These are phyloP conservation scores for Aquilaria agallochum DNA, from an alignment of 441 rosid genomes.

Conservation along the genomic window DNA sequence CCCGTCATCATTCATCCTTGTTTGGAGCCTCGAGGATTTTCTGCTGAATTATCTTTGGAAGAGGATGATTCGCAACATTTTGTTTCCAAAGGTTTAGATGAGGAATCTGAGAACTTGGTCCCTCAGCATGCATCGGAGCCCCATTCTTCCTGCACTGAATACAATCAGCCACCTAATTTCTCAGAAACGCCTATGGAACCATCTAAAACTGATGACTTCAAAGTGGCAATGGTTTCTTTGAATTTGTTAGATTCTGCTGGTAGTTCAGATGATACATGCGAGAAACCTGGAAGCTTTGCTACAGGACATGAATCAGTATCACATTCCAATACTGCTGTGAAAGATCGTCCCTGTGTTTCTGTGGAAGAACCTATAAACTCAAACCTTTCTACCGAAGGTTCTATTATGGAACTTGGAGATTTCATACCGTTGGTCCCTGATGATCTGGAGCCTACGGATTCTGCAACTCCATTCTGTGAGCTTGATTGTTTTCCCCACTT, in stretches of 20 bases:
- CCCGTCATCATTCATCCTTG: neutral
- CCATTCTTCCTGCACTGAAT: too few species aligned
- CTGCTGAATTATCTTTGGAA: neutral
- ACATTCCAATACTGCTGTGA: conserved; percentile 4
- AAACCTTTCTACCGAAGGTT: conserved; percentile 1
- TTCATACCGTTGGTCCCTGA: conserved; percentile 19
- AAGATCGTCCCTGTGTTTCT: conserved; percentile 2
- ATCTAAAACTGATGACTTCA: too few species aligned
- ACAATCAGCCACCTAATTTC: too few species aligned
- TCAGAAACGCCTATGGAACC: too few species aligned
- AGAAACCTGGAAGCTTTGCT: conserved; percentile 4
- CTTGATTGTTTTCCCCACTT: neutral
- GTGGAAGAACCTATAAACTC: neutral
- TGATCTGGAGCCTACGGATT: conserved; percentile 1
- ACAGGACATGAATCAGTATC: neutral
- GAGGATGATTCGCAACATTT: conserved; percentile 4
- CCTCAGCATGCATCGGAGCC: too few species aligned
- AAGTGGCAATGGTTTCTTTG: too few species aligned
- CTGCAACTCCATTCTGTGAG: neutral
- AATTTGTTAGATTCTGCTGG: neutral
- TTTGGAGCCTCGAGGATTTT: neutral
- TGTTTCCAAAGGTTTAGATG: neutral
- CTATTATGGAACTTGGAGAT: conserved; percentile 20
- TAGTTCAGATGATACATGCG: conserved; percentile 1
- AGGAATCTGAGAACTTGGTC: too few species aligned